Evolutionary conservation across 352 stramenopile genomes (phyloP).

Genomic region (Pythium volutum): DNA sequence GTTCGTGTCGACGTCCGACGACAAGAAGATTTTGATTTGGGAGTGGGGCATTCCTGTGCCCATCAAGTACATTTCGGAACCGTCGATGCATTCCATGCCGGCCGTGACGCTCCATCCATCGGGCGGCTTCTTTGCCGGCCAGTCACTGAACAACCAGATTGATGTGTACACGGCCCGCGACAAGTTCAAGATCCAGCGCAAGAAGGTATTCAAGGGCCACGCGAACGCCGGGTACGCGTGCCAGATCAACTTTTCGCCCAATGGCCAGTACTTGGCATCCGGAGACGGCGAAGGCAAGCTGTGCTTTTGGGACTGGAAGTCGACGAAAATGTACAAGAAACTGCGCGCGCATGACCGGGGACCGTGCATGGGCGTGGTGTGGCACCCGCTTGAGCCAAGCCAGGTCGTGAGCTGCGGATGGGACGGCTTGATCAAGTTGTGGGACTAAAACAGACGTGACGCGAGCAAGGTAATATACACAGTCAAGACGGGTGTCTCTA

Average conservation of each 20-base stretch:
- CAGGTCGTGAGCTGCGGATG: slow-evolving; percentile 97
- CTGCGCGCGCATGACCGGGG: slow-evolving; percentile 91
- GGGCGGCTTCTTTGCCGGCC: slow-evolving; percentile 91
- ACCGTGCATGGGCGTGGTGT: slow-evolving; percentile 93
- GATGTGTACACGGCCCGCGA: slow-evolving; percentile 94
- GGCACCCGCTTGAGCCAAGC: slow-evolving; percentile 97
- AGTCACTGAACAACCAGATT: slow-evolving; percentile 99
- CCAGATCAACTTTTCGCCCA: slow-evolving; percentile 94
- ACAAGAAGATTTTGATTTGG: slow-evolving; percentile 99
- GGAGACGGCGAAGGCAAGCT: slow-evolving; percentile 97
- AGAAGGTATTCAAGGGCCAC: slow-evolving; percentile 93
- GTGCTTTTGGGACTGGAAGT: slow-evolving; percentile 99
- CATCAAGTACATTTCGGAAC: slow-evolving; percentile 99
- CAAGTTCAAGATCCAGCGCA: slow-evolving; percentile 94
- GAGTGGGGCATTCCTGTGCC: slow-evolving; percentile 97
- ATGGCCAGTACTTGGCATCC: slow-evolving; percentile 93
- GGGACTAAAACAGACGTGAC: slow-evolving; percentile 83
- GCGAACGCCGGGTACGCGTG: slow-evolving; percentile 96
- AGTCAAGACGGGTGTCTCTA: background rate
- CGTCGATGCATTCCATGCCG: slow-evolving; percentile 99
- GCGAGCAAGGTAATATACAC: slow-evolving; percentile 4
- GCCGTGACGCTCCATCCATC: slow-evolving; percentile 93
- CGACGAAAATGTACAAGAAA: slow-evolving; percentile 89
- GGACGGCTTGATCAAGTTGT: slow-evolving; percentile 99
- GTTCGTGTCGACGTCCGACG: slow-evolving; percentile 95